These are phyloP conservation scores for Tuber melanosporum DNA, from an alignment of 495 filamentous ascomycete species.

Conservation along the genomic window DNA sequence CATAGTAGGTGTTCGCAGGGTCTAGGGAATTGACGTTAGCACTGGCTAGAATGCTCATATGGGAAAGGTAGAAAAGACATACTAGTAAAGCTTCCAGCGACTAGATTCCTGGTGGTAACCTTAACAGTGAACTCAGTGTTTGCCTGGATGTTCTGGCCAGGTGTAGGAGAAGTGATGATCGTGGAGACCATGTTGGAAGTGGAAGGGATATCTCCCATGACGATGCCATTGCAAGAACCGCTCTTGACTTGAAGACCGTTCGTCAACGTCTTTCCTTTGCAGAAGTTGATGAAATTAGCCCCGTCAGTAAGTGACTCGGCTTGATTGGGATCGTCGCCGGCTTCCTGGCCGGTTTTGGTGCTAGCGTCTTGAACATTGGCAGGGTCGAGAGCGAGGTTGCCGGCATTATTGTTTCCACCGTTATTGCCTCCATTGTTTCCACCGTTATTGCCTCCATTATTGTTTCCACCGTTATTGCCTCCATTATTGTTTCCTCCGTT, in stretches of 20 bases:
- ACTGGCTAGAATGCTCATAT: background rate
- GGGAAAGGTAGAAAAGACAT: slow-evolving; percentile 7
- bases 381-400: slow-evolving; percentile 17
- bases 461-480: background rate
- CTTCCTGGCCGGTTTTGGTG: slow-evolving; percentile 23
- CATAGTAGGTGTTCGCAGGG: slow-evolving; percentile 54
- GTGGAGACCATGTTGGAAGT: slow-evolving; percentile 59
- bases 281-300: slow-evolving; percentile 65
- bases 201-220: slow-evolving; percentile 65
- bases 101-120: slow-evolving; percentile 55
- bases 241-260: slow-evolving; percentile 57
- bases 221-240: slow-evolving; percentile 65
- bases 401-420: slow-evolving; percentile 12
- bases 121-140: slow-evolving; percentile 54
- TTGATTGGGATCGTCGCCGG: slow-evolving; percentile 20
- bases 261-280: slow-evolving; percentile 57
- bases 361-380: slow-evolving; percentile 29
- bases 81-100: slow-evolving; percentile 43
- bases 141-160: slow-evolving; percentile 46
- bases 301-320: slow-evolving; percentile 41
- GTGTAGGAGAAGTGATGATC: slow-evolving; percentile 53
- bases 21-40: slow-evolving; percentile 15
- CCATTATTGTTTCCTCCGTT: slow-evolving; percentile 11
- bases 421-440: slow-evolving; percentile 12
- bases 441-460: slow-evolving; percentile 1